Conservation (phyloP, 495 filamentous ascomycete species). For the Penicillium samsonianum region DNA sequence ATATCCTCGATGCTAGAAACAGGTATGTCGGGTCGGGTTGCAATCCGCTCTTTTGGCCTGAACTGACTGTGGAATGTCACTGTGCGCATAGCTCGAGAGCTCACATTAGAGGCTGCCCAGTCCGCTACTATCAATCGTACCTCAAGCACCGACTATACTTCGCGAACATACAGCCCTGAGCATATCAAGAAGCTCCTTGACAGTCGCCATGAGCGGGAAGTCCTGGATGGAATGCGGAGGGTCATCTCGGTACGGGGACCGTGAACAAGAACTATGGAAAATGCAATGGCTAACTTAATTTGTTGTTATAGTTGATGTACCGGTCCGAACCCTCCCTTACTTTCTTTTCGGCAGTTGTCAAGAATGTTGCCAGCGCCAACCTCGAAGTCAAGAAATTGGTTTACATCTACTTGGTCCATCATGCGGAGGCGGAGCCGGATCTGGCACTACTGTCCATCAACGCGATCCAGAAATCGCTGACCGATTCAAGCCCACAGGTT, state of each 20-base stretch:
- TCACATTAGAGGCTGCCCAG: constrained; percentile 94
- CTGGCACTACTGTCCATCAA: constrained; percentile 95
- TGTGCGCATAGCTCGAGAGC: constrained; percentile 72
- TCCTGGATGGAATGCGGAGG: constrained; percentile 85
- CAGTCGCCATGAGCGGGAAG: constrained; percentile 88
- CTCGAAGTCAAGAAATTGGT: constrained; percentile 96
- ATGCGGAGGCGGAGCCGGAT: constrained; percentile 94
- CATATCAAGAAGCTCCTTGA: constrained; percentile 95
- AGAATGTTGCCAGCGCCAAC: constrained; percentile 89
- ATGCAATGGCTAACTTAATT: constrained; percentile 25
- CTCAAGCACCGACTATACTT: constrained; percentile 43
- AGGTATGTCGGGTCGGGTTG: constrained; percentile 52
- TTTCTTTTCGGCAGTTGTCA: constrained; percentile 93
- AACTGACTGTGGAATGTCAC: constrained; percentile 27
- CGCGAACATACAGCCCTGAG: constrained; percentile 47
- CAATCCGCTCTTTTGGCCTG: constrained; percentile 8
- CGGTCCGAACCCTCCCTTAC: constrained; percentile 75
- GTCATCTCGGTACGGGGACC: constrained; percentile 74
- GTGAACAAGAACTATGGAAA: constrained; percentile 1
- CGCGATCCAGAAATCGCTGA: constrained; percentile 95
- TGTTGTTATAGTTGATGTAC: constrained; percentile 78
- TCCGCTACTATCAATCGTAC: constrained; percentile 59
- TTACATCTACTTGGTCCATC: constrained; percentile 94
- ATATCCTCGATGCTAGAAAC: constrained; percentile 93
- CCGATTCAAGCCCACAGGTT: constrained; percentile 85